Conservation (phyloP, 192 early-diverging fungal genomes). For the Rhizoclosmatium sp. region DNA sequence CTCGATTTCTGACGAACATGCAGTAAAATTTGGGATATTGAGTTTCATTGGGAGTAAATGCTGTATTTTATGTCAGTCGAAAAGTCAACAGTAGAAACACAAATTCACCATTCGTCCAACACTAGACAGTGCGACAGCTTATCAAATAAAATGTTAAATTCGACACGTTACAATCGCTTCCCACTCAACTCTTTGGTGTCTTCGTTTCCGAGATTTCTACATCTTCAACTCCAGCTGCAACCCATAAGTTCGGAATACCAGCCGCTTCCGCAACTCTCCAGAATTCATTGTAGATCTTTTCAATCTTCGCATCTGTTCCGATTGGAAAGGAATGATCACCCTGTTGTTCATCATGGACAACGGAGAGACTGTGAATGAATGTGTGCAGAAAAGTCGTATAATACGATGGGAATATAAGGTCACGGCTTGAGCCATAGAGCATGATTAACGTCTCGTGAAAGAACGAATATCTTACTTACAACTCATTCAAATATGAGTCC, state of each 20-base stretch:
- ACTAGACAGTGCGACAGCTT: not conserved
- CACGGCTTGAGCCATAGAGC: constrained; percentile 55
- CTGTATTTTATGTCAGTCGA: constrained; percentile 2
- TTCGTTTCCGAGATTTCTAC: too few relatives aligned
- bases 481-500: constrained; percentile 77
- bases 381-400: constrained; percentile 79
- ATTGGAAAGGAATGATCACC: constrained; percentile 19
- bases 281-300: constrained; percentile 76
- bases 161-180: too few relatives aligned
- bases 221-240: not conserved
- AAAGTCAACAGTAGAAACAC: not conserved
- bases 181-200: too few relatives aligned
- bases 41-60: constrained; percentile 38
- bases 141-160: not conserved
- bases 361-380: constrained; percentile 67
- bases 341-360: constrained; percentile 51
- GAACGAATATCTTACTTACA: constrained; percentile 54
- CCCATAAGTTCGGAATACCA: constrained; percentile 43
- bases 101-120: not conserved
- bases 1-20: constrained; percentile 24
- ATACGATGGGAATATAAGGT: constrained; percentile 76
- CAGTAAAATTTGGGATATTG: constrained; percentile 43
- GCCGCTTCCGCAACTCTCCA: constrained; percentile 69
- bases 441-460: not conserved
- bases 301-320: constrained; percentile 78